phyloP scores from a whole-genome alignment of 305 asterid species.

The Andrographis paniculata region DNA sequence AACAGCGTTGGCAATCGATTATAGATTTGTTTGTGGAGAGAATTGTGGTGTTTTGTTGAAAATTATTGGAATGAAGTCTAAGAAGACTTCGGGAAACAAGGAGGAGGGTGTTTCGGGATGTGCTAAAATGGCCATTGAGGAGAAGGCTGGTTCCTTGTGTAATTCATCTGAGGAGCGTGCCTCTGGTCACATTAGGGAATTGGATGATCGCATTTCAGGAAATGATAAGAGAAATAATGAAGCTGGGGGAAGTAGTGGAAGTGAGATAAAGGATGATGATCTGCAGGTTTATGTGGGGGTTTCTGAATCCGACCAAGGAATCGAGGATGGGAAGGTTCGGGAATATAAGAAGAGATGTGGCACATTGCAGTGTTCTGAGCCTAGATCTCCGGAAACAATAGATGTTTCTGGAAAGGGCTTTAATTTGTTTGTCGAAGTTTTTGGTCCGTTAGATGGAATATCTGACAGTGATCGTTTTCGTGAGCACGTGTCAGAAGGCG shows the following conservation, averaged over 20 bases:
- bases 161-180: slow-evolving; percentile 20
- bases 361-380: slow-evolving; percentile 22
- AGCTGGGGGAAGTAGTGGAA: slow-evolving; percentile 7
- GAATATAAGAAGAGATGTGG: slow-evolving; percentile 17
- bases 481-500: slow-evolving; percentile 13
- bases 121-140: slow-evolving; percentile 22
- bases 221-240: slow-evolving; percentile 14
- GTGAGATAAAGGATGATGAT: slow-evolving; percentile 7
- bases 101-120: slow-evolving; percentile 24
- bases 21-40: slow-evolving; percentile 23
- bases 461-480: slow-evolving; percentile 16
- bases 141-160: slow-evolving; percentile 20
- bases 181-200: slow-evolving; percentile 13
- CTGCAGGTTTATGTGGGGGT: neutral
- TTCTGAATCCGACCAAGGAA: neutral
- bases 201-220: slow-evolving; percentile 16
- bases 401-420: slow-evolving; percentile 43
- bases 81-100: slow-evolving; percentile 28
- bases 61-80: slow-evolving; percentile 38
- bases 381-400: slow-evolving; percentile 27
- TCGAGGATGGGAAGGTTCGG: slow-evolving; percentile 12
- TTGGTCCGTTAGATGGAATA: slow-evolving; percentile 44
- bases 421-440: slow-evolving; percentile 59
- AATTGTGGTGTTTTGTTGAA: slow-evolving; percentile 29
- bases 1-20: slow-evolving; percentile 29